Base-by-base conservation (phyloP, 768 basidiomycete species). In the Leccinum olivaceopallidum region DNA sequence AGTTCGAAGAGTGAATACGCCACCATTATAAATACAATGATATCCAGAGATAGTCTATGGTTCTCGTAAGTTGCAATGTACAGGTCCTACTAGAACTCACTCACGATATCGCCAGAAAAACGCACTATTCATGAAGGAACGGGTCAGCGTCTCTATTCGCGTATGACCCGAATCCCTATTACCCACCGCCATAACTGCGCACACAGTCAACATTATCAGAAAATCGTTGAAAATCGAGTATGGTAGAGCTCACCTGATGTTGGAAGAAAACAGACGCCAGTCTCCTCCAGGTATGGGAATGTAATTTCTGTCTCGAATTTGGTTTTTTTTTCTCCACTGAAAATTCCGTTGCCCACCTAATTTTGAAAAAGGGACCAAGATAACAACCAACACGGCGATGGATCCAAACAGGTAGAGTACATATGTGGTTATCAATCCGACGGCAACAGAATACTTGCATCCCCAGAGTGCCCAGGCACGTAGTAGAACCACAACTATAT, bases 391-490 rank as follows among this genome's bases (percentile, higher is more conserved):
- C 14, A 37, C 36, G 12, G 18, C 53, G 22, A 34, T 53, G 20
- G 32, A 53, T 24, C 20, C 30, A 30, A 14, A 4, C 6, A 53
- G 10, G n/a, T 67, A 70, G 24, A 57, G 1, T 26, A 49, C n/a
- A 37, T 70, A 70, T 18, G n/a, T 14, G 2, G 18, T 14, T 22
- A 70, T 53, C 20, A 69, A 52, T 10, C 28, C 28, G 28, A 28
- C 0, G 28, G 28, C 28, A 28, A 28, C 28, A 28, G 28, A 28
- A 28, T 28, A 7, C 28, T 28, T 28, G 28, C 28, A 28, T 28
- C 28, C 28, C 28, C 28, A 28, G 28, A 28, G 28, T 28, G 28
- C 28, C 28, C 7, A 28, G 28, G 28, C 28, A 28, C 28, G 28
- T 28, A 28, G 28, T 28, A 28, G 28, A 28, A 28, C 28, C 28